These are phyloP conservation scores for Inga leiocalycina DNA, from an alignment of 306 rosid species.

Conservation along the genomic window DNA sequence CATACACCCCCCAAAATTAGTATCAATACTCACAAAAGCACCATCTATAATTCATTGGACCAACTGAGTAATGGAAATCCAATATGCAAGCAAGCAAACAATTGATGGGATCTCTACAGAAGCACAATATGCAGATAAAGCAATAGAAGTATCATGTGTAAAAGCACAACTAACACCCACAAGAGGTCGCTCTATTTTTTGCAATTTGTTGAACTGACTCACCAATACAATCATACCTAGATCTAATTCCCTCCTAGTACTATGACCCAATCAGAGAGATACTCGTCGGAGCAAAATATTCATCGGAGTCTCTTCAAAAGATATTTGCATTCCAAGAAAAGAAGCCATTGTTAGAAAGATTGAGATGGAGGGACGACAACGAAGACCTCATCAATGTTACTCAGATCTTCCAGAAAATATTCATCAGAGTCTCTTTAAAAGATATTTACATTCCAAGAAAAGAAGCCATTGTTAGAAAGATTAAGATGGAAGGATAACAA, in stretches of 20 bases:
- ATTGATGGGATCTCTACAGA: slow-evolving; percentile 73
- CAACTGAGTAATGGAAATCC: slow-evolving; percentile 69
- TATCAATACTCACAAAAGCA: slow-evolving; percentile 78
- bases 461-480: too few species aligned
- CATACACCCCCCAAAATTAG: slow-evolving; percentile 91
- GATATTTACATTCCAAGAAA: too few species aligned
- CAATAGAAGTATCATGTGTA: slow-evolving; percentile 79
- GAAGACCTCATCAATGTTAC: too few species aligned
- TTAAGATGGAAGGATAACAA: too few species aligned
- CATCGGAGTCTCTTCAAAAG: too few species aligned
- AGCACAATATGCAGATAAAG: slow-evolving; percentile 77
- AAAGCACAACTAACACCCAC: slow-evolving; percentile 86
- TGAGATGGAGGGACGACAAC: too few species aligned
- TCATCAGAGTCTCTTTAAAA: too few species aligned
- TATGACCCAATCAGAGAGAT: too few species aligned
- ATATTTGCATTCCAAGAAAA: too few species aligned
- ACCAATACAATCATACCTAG: slow-evolving; percentile 86
- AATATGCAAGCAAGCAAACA: slow-evolving; percentile 68
- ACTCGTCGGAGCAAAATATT: too few species aligned
- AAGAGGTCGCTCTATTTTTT: slow-evolving; percentile 69
- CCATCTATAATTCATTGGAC: slow-evolving; percentile 86
- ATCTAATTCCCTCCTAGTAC: slow-evolving; percentile 30
- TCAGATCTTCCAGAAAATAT: too few species aligned
- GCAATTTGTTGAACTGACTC: slow-evolving; percentile 74
- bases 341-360: too few species aligned